Evolutionary conservation across 148 eudicot species (phyloP), one percentile per base, ranked within the genome.

Genomic region (Pouteria glomerata): DNA sequence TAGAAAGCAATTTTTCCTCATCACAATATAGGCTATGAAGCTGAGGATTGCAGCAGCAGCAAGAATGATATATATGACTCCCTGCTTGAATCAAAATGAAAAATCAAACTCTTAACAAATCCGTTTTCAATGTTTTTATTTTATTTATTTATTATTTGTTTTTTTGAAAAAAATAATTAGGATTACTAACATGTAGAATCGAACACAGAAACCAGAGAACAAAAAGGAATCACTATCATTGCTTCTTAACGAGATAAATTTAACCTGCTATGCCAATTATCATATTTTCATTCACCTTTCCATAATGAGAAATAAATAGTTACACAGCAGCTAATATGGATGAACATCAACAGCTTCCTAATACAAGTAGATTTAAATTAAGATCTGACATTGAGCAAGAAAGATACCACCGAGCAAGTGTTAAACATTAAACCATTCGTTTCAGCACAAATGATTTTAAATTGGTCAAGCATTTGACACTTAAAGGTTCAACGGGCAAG

Each of bases 21-120:
- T 89, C 61, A 88, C 72, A 24, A 80, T 45, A 75, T 89, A 95
- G 57, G 90, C 85, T 31, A 83, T 63, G 21, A 79, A 73, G 75
- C 65, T 95, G 80, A 81, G 63, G 34, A 90, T 72, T 29, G 90
- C 93, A 34, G 77, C 53, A 23, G 79, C 37, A 16, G 76, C 81
- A 52, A 95, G 81, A 77, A 91, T 74, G 57, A 88, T 35, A 58
- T 82, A 77, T 12, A 87, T 35, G 68, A 77, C 73, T 68, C 91
- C 98, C 98, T 95, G 88, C 82, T 27, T 12, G 8, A 63, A 78
- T 26, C 41, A 65, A 30, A 55, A 68, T 11, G 53, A 62, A 35
- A 37, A 58, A 24, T 41, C 37, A 5, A 29, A 39, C 29, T 30
- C n/a, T 30, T 30, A 45, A 30, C 45, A 59, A 33, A n/a, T 56